Evolutionary conservation across 2,329 filamentous ascomycete genomes (phyloP), one percentile per base, ranked within the genome.

Genomic region (Albophoma yamanashiensis): DNA sequence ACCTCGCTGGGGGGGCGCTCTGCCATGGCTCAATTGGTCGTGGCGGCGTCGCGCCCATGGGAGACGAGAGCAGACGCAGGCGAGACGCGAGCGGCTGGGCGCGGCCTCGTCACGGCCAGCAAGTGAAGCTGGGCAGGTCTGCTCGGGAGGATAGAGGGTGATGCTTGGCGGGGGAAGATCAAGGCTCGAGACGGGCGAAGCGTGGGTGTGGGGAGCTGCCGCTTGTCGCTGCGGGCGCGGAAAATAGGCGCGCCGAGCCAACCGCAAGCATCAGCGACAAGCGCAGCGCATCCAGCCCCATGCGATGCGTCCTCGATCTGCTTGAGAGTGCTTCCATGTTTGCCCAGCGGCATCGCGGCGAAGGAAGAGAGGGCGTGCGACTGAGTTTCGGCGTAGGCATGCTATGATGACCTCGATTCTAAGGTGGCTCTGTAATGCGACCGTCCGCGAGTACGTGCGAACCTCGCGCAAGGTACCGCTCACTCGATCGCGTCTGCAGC

Each of bases 21-120:
- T 75, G 76, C 78, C 78, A 80, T 80, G 74, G 73, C 74, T 78
- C 73, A 74, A 76, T 74, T 70, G 69, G 71, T 69, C 65, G 69
- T 69, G 73, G 71, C 73, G 73, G 70, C 67, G 61, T 68, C 69
- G 70, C 73, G 73, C 75, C 74, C 76, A 79, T 79, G 72, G 72
- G 73, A 70, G 64, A 68, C 63, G 27, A 31, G 43, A 57, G 20
- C 50, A 53, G 31, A 36, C 50, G 31, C 50, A 52, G 53, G 17
- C 36, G 56, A 58, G 57, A 56, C 50, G 53, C 25, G 56, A 43
- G 55, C 22, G 31, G 20, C 34, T 50, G 43, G 27, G 25, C 38
- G 34, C 20, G 57, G 15, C 43, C 34, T 38, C 22, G 56, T 43
- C n/a, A 22, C 43, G 39, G n/a, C 20, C 8, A 39, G 22, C n/a